Evolutionary conservation across 2,329 filamentous ascomycete species (phyloP), one percentile per base, ranked within the genome.

Genomic region (Didymellaceae sp.): DNA sequence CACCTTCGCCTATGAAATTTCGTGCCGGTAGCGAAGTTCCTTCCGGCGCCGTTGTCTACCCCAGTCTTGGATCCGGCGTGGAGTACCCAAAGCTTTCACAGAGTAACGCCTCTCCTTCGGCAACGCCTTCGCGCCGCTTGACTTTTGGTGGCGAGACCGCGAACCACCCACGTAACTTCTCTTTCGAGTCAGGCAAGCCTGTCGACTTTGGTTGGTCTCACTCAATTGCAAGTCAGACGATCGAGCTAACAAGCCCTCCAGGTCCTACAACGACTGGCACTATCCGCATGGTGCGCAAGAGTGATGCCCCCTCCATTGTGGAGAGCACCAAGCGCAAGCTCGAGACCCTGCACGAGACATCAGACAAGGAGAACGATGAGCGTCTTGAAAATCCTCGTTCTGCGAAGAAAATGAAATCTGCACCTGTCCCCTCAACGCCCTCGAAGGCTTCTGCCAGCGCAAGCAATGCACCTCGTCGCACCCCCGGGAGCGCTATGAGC

Each of bases 321-420:
- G 61, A 65, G 22, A 61, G 54, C 37, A 78, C 75, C 63, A 79
- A 79, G 66, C 73, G 77, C 51, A 79, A 78, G 61, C 68, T 77
- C 59, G 66, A 71, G n/a, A 62, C 58, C 10, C 53, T 71, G 2
- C 69, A 70, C 25, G 66, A 72, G 54, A 51, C 51, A 9, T 74
- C 70, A 2, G 73, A 77, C 51, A 78, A 78, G 63, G 77, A 78
- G 66, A 78, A 79, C 37, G 66, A 63, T 16, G 62, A 65, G 18
- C 66, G 62, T 11, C 51, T 33, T 5, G 59, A 66, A 24, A 71
- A 70, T 5, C 62, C 58, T 26, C 67, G 72, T 21, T 66, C 65
- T 7, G 57, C 62, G 6, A 74, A 74, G 65, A 73, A 70, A 54
- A 52, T 60, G 31, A 73, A 62, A 54, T 48, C 54, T 5, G 59